A percentile compares a stretch with the other conserved stretches of the same genome.
Evolutionary conservation across 129 eudicot species (phyloP).

Genomic region (Logfia minima): DNA sequence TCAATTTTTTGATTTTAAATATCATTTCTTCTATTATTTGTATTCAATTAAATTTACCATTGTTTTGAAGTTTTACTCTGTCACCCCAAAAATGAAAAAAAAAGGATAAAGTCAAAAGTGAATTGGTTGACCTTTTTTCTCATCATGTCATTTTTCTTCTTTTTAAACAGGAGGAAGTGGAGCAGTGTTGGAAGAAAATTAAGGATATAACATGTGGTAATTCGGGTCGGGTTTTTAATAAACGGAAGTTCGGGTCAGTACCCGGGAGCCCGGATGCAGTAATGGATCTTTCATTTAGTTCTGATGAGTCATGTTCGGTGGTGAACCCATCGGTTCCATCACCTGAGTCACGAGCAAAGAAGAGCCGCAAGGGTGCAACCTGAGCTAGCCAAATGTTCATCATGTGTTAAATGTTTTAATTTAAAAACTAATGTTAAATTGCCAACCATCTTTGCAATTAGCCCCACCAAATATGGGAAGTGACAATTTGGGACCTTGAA

Average conservation of each 20-base stretch:
- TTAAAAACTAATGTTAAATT: conserved; percentile 43
- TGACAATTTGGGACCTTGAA: neutral
- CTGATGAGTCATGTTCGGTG: conserved; percentile 57
- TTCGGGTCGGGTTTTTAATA: conserved; percentile 41
- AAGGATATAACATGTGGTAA: conserved; percentile 49
- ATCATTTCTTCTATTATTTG: too few relatives aligned
- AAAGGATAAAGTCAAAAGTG: conserved; percentile 7
- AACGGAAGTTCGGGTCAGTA: conserved; percentile 57
- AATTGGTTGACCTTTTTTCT: conserved; percentile 21
- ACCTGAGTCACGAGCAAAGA: conserved; percentile 59
- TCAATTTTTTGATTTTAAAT: neutral
- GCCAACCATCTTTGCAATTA: conserved; percentile 65
- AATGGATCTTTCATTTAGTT: conserved; percentile 68
- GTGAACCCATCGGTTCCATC: conserved; percentile 53
- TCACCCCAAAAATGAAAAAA: neutral
- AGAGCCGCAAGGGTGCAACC: conserved; percentile 32
- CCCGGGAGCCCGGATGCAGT: conserved; percentile 86
- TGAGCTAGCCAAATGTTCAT: neutral
- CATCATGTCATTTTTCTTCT: neutral
- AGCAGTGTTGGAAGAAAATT: conserved; percentile 60
- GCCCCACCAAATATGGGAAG: conserved; percentile 18
- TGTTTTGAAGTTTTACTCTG: neutral
- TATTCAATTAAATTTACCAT: too few relatives aligned
- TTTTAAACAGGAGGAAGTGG: conserved; percentile 56
- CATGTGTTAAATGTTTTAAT: neutral